Conservation (phyloP, 2,329 filamentous ascomycete genomes). For the Penicillium sp. region DNA sequence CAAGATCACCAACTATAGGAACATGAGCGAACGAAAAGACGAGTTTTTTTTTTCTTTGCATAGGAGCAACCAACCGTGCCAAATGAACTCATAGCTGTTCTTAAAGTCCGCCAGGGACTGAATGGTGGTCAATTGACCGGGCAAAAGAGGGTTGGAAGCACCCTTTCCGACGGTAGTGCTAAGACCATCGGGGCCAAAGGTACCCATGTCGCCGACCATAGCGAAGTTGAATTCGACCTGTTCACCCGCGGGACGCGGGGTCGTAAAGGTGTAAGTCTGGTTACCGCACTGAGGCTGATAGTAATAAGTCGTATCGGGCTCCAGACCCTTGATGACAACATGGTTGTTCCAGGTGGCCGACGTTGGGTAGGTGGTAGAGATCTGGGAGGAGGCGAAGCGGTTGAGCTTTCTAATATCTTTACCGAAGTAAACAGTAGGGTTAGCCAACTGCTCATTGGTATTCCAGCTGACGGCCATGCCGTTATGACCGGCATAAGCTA, state of each 20-base stretch:
- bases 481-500: conserved; percentile 21
- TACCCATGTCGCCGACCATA: conserved; percentile 8
- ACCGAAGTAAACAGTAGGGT: conserved; percentile 35
- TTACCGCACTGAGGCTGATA: conserved; percentile 22
- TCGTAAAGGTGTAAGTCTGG: conserved; percentile 22
- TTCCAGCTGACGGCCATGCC: conserved; percentile 34
- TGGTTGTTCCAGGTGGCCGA: conserved; percentile 25
- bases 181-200: conserved; percentile 10
- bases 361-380: conserved; percentile 18
- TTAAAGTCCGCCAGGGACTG: not conserved
- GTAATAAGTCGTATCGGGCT: conserved; percentile 27
- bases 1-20: conserved; percentile 14
- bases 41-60: not conserved
- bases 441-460: conserved; percentile 30
- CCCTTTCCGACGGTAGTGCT: not conserved
- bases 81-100: not conserved
- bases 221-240: conserved; percentile 22
- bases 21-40: not conserved
- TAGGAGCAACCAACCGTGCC: not conserved
- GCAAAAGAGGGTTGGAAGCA: not conserved
- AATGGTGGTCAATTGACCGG: not conserved
- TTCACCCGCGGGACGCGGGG: conserved; percentile 19
- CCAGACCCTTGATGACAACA: conserved; percentile 20
- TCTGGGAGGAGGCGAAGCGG: conserved; percentile 12
- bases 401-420: conserved; percentile 21